A percentile compares a stretch with the other conserved stretches of the same genome.
Conservation (phyloP, 176 grass and related monocot species). For the Ampelocalamus luodianensis region DNA sequence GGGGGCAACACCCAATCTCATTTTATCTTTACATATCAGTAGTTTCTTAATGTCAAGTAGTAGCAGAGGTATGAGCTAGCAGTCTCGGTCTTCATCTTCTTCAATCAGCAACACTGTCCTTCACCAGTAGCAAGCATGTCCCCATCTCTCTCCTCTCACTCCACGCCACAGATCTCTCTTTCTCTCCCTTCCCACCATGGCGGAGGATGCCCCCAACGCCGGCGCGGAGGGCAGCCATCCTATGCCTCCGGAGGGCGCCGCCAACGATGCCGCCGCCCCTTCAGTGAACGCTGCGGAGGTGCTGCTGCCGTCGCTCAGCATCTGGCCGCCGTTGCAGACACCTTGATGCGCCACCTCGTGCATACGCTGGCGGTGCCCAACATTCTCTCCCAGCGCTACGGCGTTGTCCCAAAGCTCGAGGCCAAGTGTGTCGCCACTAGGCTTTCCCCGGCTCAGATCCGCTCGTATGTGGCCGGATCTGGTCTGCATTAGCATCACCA, state of each 20-base stretch:
- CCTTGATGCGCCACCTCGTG: conserved; percentile 78
- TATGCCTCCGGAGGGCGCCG: not conserved
- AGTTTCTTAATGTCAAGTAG: too few relatives aligned
- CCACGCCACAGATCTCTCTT: conserved; percentile 55
- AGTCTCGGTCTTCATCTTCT: too few relatives aligned
- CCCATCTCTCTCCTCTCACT: not conserved
- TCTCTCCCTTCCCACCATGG: conserved; percentile 45
- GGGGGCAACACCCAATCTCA: too few relatives aligned
- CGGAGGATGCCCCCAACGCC: conserved; percentile 56
- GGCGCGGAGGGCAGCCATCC: conserved; percentile 21
- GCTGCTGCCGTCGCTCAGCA: conserved; percentile 59
- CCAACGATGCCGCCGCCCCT: not conserved
- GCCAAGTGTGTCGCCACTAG: conserved; percentile 48
- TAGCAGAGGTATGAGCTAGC: too few relatives aligned
- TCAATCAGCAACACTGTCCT: too few relatives aligned
- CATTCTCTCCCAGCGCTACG: conserved; percentile 78
- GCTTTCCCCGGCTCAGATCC: too few relatives aligned
- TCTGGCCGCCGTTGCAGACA: conserved; percentile 94
- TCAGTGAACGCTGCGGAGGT: conserved; percentile 26
- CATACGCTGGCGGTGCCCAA: conserved; percentile 68
- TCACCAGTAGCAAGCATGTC: too few relatives aligned
- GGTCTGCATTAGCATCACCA: too few relatives aligned
- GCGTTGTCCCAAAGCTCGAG: conserved; percentile 53
- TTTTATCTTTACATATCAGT: too few relatives aligned
- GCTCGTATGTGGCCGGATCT: too few relatives aligned